Base-by-base conservation (phyloP, 495 filamentous ascomycete genomes). In the Geopyxis carbonaria region DNA sequence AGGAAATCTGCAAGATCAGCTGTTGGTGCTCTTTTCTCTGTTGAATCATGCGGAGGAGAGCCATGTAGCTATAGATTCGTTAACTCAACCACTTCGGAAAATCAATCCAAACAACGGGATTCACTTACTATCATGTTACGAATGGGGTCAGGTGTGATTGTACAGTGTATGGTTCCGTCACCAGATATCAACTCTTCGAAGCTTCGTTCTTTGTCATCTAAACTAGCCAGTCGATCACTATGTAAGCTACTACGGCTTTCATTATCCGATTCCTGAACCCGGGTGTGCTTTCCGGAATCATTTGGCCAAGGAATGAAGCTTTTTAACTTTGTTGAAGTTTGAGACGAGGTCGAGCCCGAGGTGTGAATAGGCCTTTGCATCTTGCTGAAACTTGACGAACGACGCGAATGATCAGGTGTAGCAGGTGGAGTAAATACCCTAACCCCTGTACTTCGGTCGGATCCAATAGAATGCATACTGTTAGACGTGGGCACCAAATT, bases 131-230 rank as follows among this genome's bases (percentile, higher is more conserved):
- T 78, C 46, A 86, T 79, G 44, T 87, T 76, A 35, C 87, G 75
- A 68, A 94, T 80, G 43, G 66, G 82, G 52, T 80, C 76, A 1
- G 89, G 87, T 1, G 89, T 97, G 22, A 94, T 66, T 2, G 89
- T 94, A 55, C 78, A 94, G 57, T 87, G 85, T 31, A 97, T 76
- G 2, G 89, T 94, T 55, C 92, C 76, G 40, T 84, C 74, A 57
- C 84, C 85, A 25, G 79, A 75, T 42, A 97, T 89, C 24, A 94
- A 65, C 46, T 86, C 71, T 50, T 97, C 89, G 57, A 97, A 85
- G 33, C 64, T 63, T 14, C 62, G 61, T 36, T 60, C 64, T 38
- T 66, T 68, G 24, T 68, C 67, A 28, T 63, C 64, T 18, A 50
- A 41, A 20, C 40, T 59, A 47, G 33, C 57, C 60, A 31, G 51